Conservation (phyloP, 352 stramenopile species). For the Lagenidium giganteum region DNA sequence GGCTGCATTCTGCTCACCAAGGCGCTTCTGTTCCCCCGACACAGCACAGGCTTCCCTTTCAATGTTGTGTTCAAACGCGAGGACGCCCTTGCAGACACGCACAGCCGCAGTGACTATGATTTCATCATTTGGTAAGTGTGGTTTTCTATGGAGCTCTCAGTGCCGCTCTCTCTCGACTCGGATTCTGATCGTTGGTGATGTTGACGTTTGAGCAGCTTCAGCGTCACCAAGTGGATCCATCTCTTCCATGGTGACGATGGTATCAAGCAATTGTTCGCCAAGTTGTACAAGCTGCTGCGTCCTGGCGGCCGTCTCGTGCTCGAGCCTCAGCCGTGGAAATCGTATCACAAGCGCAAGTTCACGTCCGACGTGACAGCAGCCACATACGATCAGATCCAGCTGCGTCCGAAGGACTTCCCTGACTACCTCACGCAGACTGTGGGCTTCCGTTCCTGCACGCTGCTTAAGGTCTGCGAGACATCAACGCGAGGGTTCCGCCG, state of each 20-base stretch:
- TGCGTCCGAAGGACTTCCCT: slow-evolving; percentile 76
- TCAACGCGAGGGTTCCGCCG: slow-evolving; percentile 68
- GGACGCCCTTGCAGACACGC: slow-evolving; percentile 48
- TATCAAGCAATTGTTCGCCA: slow-evolving; percentile 66
- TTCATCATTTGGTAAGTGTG: slow-evolving; percentile 70
- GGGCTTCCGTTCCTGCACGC: slow-evolving; percentile 61
- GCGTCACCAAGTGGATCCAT: slow-evolving; percentile 90
- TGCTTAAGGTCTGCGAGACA: slow-evolving; percentile 74
- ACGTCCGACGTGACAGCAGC: slow-evolving; percentile 65
- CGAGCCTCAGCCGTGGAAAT: slow-evolving; percentile 86
- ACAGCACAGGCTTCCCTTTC: slow-evolving; percentile 54
- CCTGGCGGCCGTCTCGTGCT: slow-evolving; percentile 72
- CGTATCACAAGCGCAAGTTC: slow-evolving; percentile 84
- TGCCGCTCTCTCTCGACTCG: neutral
- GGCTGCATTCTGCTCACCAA: slow-evolving; percentile 1
- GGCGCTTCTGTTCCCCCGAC: neutral
- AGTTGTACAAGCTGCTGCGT: slow-evolving; percentile 55
- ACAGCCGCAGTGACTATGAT: slow-evolving; percentile 65
- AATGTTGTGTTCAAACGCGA: slow-evolving; percentile 84
- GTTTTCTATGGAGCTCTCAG: neutral
- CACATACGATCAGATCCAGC: slow-evolving; percentile 65
- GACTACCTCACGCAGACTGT: slow-evolving; percentile 44
- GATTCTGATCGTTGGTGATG: neutral
- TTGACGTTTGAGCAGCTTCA: slow-evolving; percentile 44
- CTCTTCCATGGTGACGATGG: slow-evolving; percentile 84